phyloP scores from a whole-genome alignment of 495 filamentous ascomycete species.

The Pseudotulostoma volvatum region DNA sequence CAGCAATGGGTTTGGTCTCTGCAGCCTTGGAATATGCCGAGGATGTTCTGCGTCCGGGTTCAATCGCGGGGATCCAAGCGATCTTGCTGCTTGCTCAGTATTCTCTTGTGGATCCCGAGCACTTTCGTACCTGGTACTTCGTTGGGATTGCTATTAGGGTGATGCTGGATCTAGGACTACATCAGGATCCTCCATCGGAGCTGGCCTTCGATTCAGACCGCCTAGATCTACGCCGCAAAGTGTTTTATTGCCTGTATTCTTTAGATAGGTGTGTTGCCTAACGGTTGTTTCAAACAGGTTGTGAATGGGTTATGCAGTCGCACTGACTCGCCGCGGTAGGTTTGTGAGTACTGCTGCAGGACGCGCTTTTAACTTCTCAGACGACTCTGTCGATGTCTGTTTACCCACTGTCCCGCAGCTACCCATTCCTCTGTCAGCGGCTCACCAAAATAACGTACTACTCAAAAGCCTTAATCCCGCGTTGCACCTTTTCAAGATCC shows the following conservation, averaged over 20 bases:
- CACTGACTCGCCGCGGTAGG: no score
- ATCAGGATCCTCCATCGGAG: slow-evolving; percentile 68
- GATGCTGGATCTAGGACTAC: slow-evolving; percentile 72
- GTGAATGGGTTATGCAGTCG: no score
- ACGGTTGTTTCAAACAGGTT: no score
- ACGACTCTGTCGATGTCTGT: slow-evolving; percentile 63
- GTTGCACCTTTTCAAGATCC: slow-evolving; percentile 55
- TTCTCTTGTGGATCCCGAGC: slow-evolving; percentile 68
- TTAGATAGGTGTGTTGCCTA: slow-evolving; percentile 62
- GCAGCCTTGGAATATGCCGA: slow-evolving; percentile 62
- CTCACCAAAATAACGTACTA: slow-evolving; percentile 27
- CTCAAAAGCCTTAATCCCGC: slow-evolving; percentile 32
- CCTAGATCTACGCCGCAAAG: slow-evolving; percentile 57
- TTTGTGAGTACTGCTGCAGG: slow-evolving; percentile 66
- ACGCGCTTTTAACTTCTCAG: slow-evolving; percentile 77
- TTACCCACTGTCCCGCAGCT: slow-evolving; percentile 26
- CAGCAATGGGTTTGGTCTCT: slow-evolving; percentile 48
- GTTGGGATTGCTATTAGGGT: slow-evolving; percentile 75
- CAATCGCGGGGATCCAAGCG: slow-evolving; percentile 66
- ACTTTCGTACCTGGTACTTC: slow-evolving; percentile 82
- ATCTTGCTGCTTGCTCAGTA: slow-evolving; percentile 75
- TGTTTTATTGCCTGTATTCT: slow-evolving; percentile 76
- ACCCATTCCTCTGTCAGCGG: slow-evolving; percentile 17
- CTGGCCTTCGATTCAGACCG: slow-evolving; percentile 41
- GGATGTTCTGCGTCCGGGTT: slow-evolving; percentile 66